phyloP scores from a whole-genome alignment of 108 stramenopile species.

The Cyclotella baltica region DNA sequence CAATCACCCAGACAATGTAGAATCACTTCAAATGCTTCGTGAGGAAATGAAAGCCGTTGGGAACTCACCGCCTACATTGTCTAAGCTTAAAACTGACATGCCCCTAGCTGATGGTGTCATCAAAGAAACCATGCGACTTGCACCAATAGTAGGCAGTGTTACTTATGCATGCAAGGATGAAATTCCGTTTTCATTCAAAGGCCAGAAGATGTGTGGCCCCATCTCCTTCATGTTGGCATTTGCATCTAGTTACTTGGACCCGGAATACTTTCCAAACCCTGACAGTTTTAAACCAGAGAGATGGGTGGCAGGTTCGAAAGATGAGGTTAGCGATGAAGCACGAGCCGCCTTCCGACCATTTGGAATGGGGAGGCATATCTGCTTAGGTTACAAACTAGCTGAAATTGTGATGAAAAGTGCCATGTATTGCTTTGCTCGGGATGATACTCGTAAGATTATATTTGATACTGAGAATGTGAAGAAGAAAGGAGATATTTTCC shows the following conservation, averaged over 20 bases:
- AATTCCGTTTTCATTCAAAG: constrained; percentile 1
- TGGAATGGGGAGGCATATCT: constrained; percentile 33
- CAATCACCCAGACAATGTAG: constrained; percentile 1
- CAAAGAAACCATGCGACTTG: constrained; percentile 6
- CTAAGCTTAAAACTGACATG: background rate
- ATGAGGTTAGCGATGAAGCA: constrained; percentile 15
- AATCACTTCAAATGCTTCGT: background rate
- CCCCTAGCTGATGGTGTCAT: constrained; percentile 5
- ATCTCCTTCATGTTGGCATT: constrained; percentile 11
- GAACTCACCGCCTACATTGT: background rate
- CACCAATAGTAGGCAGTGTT: constrained; percentile 1
- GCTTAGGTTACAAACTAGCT: constrained; percentile 35
- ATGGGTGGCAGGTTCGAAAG: constrained; percentile 2
- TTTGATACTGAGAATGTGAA: background rate
- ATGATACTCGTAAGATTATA: constrained; percentile 9
- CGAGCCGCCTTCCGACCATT: constrained; percentile 22
- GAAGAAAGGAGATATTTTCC: background rate
- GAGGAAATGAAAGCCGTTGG: constrained; percentile 5
- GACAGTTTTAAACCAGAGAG: constrained; percentile 5
- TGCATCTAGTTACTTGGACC: constrained; percentile 1
- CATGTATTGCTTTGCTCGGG: constrained; percentile 39
- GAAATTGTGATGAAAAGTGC: constrained; percentile 26
- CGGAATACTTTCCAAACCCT: constrained; percentile 1
- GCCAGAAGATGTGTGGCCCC: background rate
- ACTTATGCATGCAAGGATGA: constrained; percentile 10